phyloP scores from a whole-genome alignment of 495 filamentous ascomycete genomes.

The Astrothelium subdiscretum region DNA sequence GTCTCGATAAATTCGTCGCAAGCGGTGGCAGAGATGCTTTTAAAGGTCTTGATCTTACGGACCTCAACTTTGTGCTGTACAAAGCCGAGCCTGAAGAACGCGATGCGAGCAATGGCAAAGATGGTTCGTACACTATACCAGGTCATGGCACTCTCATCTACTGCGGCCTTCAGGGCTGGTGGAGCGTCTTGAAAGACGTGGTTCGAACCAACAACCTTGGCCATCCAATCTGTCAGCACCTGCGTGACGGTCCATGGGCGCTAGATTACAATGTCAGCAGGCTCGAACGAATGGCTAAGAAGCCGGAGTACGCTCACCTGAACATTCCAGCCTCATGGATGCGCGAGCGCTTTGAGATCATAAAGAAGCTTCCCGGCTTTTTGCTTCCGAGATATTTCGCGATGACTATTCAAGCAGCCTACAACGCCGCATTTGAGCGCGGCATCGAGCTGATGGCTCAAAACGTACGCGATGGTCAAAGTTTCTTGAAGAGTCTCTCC shows the following conservation, averaged over 20 bases:
- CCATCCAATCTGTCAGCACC: conserved; percentile 84
- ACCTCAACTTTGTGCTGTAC: conserved; percentile 88
- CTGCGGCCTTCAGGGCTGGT: conserved; percentile 96
- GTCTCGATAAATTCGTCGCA: conserved; percentile 72
- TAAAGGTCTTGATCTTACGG: conserved; percentile 55
- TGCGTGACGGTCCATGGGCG: conserved; percentile 89
- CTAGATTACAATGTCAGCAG: conserved; percentile 76
- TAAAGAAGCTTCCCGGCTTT: conserved; percentile 74
- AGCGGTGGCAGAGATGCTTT: conserved; percentile 74
- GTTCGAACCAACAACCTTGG: conserved; percentile 84
- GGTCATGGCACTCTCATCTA: conserved; percentile 77
- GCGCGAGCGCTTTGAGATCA: conserved; percentile 68
- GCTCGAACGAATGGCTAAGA: conserved; percentile 57
- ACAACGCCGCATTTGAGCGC: conserved; percentile 68
- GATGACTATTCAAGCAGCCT: conserved; percentile 74
- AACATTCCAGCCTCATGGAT: conserved; percentile 63
- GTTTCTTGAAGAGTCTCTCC: conserved; percentile 72
- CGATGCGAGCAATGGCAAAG: conserved; percentile 62
- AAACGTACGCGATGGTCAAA: conserved; percentile 66
- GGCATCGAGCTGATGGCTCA: conserved; percentile 65
- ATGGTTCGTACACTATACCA: conserved; percentile 83
- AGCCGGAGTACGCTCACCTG: conserved; percentile 47
- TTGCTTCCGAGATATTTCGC: conserved; percentile 89
- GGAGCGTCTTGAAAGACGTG: conserved; percentile 79
- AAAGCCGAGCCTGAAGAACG: conserved; percentile 86